Evolutionary conservation across 192 early-diverging fungal genomes (phyloP).

Genomic region (Coemansia asiatica): DNA sequence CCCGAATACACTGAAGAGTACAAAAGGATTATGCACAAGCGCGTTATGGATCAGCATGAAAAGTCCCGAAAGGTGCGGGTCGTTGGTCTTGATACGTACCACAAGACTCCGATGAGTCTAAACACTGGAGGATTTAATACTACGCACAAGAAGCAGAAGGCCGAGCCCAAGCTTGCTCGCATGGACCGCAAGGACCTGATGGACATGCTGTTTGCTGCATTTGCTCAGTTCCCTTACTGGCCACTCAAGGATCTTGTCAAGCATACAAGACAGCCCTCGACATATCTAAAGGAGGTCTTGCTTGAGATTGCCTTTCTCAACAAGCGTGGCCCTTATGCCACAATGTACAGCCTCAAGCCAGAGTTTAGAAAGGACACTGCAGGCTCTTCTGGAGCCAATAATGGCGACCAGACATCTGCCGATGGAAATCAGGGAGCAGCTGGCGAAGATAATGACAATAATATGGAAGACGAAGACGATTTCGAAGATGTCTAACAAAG

Average conservation of each 20-base stretch:
- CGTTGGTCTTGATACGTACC: constrained; percentile 37
- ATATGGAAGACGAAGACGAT: constrained; percentile 50
- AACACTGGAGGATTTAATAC: constrained; percentile 42
- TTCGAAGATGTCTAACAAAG: constrained; percentile 40
- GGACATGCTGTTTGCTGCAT: constrained; percentile 78
- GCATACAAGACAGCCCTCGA: constrained; percentile 75
- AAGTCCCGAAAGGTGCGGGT: constrained; percentile 30
- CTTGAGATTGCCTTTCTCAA: constrained; percentile 76
- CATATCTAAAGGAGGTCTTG: constrained; percentile 83
- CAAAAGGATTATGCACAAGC: constrained; percentile 66
- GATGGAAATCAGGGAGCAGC: background rate
- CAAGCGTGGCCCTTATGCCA: constrained; percentile 80
- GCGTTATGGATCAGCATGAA: constrained; percentile 57
- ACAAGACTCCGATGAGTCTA: constrained; percentile 44
- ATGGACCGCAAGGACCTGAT: constrained; percentile 83
- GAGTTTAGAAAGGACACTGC: constrained; percentile 65
- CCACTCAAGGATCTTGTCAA: constrained; percentile 82
- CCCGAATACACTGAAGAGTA: constrained; percentile 63
- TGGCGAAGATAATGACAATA: constrained; percentile 23
- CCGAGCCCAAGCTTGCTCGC: constrained; percentile 77
- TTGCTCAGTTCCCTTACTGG: constrained; percentile 81
- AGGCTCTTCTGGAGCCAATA: constrained; percentile 1
- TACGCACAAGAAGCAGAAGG: constrained; percentile 50
- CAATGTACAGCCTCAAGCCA: constrained; percentile 80
- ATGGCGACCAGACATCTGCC: constrained; percentile 15